A percentile compares a stretch with the other conserved stretches of the same genome.
These are phyloP conservation scores for Arthrobotrys pseudoclavata DNA, from an alignment of 2,329 filamentous ascomycete genomes.

Conservation along the genomic window DNA sequence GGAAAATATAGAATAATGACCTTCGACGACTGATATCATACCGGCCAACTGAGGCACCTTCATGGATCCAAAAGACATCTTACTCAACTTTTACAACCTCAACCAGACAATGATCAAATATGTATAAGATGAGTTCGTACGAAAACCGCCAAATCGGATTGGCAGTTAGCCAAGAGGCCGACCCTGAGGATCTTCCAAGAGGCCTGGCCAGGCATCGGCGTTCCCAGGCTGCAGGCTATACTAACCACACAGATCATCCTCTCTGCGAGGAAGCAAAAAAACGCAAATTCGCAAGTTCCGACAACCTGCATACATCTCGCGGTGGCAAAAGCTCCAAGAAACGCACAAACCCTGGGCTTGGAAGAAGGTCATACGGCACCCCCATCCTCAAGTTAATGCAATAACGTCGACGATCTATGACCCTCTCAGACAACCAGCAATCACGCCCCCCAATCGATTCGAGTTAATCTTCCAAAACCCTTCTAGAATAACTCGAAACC, in stretches of 20 bases:
- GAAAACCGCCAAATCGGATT: background rate
- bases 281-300: constrained; percentile 35
- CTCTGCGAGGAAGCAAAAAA: constrained; percentile 21
- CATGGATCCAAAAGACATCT: background rate
- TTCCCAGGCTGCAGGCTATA: constrained; percentile 36
- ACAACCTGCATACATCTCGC: constrained; percentile 5
- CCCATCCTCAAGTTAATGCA: constrained; percentile 19
- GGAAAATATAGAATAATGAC: background rate
- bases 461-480: constrained; percentile 19
- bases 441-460: constrained; percentile 2
- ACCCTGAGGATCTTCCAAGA: constrained; percentile 9
- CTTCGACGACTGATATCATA: constrained; percentile 9
- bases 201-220: constrained; percentile 39
- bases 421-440: background rate
- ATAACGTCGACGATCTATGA: constrained; percentile 21
- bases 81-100: background rate
- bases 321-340: constrained; percentile 8
- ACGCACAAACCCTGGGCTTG: constrained; percentile 15
- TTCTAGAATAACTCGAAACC: constrained; percentile 29
- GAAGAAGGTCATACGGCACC: constrained; percentile 21
- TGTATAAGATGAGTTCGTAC: constrained; percentile 16
- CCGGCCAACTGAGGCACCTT: constrained; percentile 16
- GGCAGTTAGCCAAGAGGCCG: background rate
- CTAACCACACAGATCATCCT: background rate
- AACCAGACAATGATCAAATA: background rate